Base-by-base conservation (phyloP, 2,329 filamentous ascomycete species). In the Penicillium sp. region DNA sequence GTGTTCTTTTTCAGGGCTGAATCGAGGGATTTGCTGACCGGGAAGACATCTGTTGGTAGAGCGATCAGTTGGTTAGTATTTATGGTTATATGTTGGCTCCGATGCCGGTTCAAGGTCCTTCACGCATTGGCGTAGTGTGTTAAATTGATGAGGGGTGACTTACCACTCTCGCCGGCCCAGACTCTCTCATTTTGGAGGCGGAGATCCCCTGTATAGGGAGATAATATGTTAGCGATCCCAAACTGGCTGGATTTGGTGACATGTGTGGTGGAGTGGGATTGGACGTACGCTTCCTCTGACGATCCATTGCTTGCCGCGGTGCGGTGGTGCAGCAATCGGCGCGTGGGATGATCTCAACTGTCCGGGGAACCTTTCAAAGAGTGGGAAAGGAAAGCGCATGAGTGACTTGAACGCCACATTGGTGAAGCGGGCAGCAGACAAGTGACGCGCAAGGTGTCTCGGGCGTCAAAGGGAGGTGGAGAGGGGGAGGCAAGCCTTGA, bases 1-100 rank as follows among this genome's bases (percentile, higher is more conserved):
- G 91, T 97, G 64, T 97, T 97, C 76, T 96, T 97, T 75, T 95
- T 96, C 69, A 97, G 78, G 45, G 90, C 93, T 45, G 91, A 95
- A 70, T 97, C 91, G 64, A 97, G 84, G 28, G 87, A 85, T 64
- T 80, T 79, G 69, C 81, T 83, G 60, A 93, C 82, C 47, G 81
- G 72, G 64, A 94, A 88, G 55, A 94, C 74, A 75, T 87, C 89
- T 94, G 58, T 13, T 44, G 42, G 19, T 29, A 40, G 44, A 47
- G 40, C 54, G 59, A 60, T 48, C n/a, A n/a, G n/a, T n/a, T n/a
- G n/a, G n/a, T n/a, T n/a, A n/a, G n/a, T n/a, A n/a, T n/a, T n/a
- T n/a, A n/a, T n/a, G n/a, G n/a, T n/a, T n/a, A n/a, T n/a, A n/a
- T n/a, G n/a, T n/a, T n/a, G n/a, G n/a, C n/a, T n/a, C n/a, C n/a